Evolutionary conservation across 208 protist genomes (phyloP), one percentile per base, ranked within the genome.

Genomic region (Entamoeba moshkovskii): DNA sequence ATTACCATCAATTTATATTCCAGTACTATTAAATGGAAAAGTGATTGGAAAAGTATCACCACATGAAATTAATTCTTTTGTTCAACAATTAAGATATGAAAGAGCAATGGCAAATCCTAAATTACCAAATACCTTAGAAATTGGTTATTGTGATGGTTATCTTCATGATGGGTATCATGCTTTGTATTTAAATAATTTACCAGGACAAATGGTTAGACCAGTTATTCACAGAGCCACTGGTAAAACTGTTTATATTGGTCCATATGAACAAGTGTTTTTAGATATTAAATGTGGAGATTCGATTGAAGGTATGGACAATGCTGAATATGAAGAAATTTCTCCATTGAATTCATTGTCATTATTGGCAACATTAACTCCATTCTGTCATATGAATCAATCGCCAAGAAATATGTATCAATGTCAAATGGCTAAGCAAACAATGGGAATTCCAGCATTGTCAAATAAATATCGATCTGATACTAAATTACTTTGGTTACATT

Each of bases 321-420:
- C 96, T 92, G 97, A 97, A 92, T 98, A 99, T 97, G 97, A 97
- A 94, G 98, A 99, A 96, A 95, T 99, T 93, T 96, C 96, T 94
- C 97, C 98, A 42, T 97, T 96, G 94, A 97, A 98, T 95, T 98
- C 99, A 95, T 97, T 99, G 93, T 98, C 97, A 38, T 94, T 99
- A 52, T 97, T 99, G 91, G 98, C 98, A 16, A 97, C 96, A 92
- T 97, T 99, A 0, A 99, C 99, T 46, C 99, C 99, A 66, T 99
- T 99, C 96, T 99, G 98, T 92, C 96, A 95, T 46, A 52, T 98
- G 96, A 99, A 99, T 96, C 99, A 99, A 97, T 98, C 97, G n/a
- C 99, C 99, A 49, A 96, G 99, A 93, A 99, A 99, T 96, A 98
- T 99, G 96, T 99, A 99, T 96, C 98, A 99, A 97, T 99, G 98